These are phyloP conservation scores for Pythium pyrilobum DNA, from an alignment of 352 stramenopile genomes.

Conservation along the genomic window DNA sequence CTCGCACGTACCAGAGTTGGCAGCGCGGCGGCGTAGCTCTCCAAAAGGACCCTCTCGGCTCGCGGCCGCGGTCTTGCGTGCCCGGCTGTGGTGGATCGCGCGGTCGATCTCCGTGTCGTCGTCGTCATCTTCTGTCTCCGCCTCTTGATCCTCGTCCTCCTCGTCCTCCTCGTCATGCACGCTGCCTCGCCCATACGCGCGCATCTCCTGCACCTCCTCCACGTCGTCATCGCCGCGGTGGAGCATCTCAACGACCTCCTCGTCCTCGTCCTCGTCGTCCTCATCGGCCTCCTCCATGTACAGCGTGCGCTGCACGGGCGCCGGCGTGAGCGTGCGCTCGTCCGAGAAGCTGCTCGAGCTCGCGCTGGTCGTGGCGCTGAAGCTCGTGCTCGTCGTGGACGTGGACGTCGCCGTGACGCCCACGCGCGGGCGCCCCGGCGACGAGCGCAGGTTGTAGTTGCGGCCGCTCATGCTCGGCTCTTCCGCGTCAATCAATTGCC, in stretches of 20 bases:
- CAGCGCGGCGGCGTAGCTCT: not conserved
- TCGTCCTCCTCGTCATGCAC: constrained; percentile 10
- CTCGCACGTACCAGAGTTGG: constrained; percentile 12
- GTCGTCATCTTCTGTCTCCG: constrained; percentile 4
- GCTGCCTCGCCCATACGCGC: constrained; percentile 13
- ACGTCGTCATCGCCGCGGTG: constrained; percentile 33
- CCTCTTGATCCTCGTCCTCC: constrained; percentile 21
- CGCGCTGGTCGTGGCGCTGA: constrained; percentile 10
- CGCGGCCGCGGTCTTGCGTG: not conserved
- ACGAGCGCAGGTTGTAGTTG: constrained; percentile 31
- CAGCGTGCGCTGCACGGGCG: constrained; percentile 59
- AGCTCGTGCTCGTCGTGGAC: constrained; percentile 6
- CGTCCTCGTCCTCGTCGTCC: constrained; percentile 35
- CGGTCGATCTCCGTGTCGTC: not conserved
- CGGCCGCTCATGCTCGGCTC: constrained; percentile 15
- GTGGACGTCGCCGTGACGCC: constrained; percentile 2
- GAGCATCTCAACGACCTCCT: constrained; percentile 29
- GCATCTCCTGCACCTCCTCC: constrained; percentile 26
- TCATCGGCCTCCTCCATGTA: constrained; percentile 36
- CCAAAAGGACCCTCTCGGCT: constrained; percentile 8
- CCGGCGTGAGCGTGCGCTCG: constrained; percentile 32
- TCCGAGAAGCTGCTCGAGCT: constrained; percentile 9
- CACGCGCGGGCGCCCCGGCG: constrained; percentile 10
- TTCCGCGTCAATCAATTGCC: constrained; percentile 6
- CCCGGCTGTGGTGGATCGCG: not conserved